Evolutionary conservation across 805 yeast genomes (phyloP).

Genomic region (Candida patagonica): DNA sequence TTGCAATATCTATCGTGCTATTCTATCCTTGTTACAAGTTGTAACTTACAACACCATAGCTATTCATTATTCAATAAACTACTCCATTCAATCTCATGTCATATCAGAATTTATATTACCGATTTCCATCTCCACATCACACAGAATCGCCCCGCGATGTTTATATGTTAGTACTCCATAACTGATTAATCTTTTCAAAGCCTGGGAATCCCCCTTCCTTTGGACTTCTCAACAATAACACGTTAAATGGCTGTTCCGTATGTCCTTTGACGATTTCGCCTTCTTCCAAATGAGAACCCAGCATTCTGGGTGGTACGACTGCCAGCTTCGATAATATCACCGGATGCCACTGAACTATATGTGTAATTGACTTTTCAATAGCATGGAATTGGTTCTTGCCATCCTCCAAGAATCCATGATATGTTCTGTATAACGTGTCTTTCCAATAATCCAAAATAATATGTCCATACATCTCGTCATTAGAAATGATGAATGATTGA

Average conservation of each 20-base stretch:
- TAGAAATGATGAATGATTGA: slow-evolving; percentile 59
- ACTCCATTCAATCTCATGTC: no score
- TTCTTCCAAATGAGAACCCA: slow-evolving; percentile 32
- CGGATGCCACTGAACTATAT: slow-evolving; percentile 93
- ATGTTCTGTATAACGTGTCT: slow-evolving; percentile 63
- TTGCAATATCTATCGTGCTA: no score
- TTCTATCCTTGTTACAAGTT: no score
- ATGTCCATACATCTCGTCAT: slow-evolving; percentile 54
- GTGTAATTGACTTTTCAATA: slow-evolving; percentile 54
- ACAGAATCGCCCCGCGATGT: no score
- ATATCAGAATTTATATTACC: no score
- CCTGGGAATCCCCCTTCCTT: slow-evolving; percentile 10
- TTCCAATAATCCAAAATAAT: slow-evolving; percentile 70
- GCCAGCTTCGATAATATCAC: slow-evolving; percentile 62
- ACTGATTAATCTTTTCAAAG: slow-evolving; percentile 6
- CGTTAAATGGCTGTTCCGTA: slow-evolving; percentile 17
- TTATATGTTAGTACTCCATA: slow-evolving; percentile 3
- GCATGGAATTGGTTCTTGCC: slow-evolving; percentile 30
- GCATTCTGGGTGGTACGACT: slow-evolving; percentile 53
- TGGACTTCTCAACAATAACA: slow-evolving; percentile 14
- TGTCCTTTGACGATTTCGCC: slow-evolving; percentile 19
- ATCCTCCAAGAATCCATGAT: slow-evolving; percentile 43
- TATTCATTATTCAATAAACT: no score
- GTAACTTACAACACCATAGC: no score
- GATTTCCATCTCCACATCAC: no score